A percentile compares a stretch with the other conserved stretches of the same genome.
These are phyloP conservation scores for Penicillium samsonianum DNA, from an alignment of 495 filamentous ascomycete genomes.

Conservation along the genomic window DNA sequence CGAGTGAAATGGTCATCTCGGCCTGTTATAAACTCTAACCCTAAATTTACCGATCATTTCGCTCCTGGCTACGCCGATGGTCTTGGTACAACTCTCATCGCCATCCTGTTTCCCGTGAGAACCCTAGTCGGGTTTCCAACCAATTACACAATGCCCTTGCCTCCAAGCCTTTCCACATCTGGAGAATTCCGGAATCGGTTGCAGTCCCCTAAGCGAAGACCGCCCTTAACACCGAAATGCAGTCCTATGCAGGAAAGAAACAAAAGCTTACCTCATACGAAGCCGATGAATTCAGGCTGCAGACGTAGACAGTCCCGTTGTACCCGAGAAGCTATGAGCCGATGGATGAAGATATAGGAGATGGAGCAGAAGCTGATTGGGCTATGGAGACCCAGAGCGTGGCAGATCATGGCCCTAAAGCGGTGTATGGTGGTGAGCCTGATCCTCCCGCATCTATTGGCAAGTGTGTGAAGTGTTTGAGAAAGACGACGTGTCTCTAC, in stretches of 20 bases:
- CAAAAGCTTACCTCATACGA: no score
- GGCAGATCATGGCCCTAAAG: background rate
- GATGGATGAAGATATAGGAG: constrained; percentile 5
- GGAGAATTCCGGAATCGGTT: constrained; percentile 4
- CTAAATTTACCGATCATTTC: no score
- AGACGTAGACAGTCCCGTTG: no score
- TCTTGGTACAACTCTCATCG: no score
- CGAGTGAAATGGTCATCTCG: no score
- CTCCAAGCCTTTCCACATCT: constrained; percentile 9
- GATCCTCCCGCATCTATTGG: constrained; percentile 3
- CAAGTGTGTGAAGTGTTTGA: constrained; percentile 8
- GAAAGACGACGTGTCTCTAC: constrained; percentile 1
- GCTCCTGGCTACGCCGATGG: no score
- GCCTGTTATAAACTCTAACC: no score
- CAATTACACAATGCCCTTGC: constrained; percentile 6
- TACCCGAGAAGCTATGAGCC: constrained; percentile 7
- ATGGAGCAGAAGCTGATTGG: constrained; percentile 7
- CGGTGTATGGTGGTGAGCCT: background rate
- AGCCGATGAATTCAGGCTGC: no score
- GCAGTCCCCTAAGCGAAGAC: background rate
- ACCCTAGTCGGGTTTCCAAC: no score
- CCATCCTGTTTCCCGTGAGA: no score
- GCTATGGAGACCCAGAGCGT: constrained; percentile 5
- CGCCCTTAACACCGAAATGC: constrained; percentile 2
- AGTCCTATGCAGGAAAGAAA: constrained; percentile 2